Conservation (phyloP, 2,329 filamentous ascomycete species). For the Nemania serpens region DNA sequence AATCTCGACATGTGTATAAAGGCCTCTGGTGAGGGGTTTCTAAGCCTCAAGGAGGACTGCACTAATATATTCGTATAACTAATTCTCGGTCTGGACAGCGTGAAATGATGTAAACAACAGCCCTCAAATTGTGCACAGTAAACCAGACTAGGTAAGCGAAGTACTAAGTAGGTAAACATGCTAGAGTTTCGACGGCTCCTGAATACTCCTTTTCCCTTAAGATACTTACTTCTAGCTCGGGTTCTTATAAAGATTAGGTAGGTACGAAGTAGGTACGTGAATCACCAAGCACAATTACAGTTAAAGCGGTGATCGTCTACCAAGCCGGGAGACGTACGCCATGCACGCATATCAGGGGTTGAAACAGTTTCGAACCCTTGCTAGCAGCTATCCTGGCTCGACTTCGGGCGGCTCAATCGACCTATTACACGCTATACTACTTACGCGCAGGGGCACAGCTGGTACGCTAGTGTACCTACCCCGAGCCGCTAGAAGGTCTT, state of each 20-base stretch:
- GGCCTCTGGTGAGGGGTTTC: too few species aligned
- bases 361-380: constrained; percentile 2
- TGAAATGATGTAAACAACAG: too few species aligned
- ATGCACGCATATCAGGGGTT: background rate
- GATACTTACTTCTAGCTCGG: background rate
- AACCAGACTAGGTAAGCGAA: background rate
- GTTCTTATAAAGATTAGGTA: too few species aligned
- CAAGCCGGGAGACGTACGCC: constrained; percentile 1
- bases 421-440: too few species aligned
- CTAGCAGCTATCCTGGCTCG: background rate
- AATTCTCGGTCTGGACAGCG: too few species aligned
- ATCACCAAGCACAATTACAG: too few species aligned
- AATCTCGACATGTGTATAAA: too few species aligned
- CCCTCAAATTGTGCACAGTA: background rate
- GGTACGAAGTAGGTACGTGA: too few species aligned
- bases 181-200: background rate
- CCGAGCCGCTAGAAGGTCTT: background rate
- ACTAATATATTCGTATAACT: background rate
- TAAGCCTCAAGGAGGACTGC: too few species aligned
- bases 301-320: background rate
- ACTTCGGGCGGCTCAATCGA: background rate
- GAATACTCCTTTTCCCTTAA: background rate
- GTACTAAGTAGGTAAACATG: background rate
- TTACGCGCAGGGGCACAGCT: background rate
- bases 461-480: background rate